Base-by-base conservation (phyloP, 2,329 filamentous ascomycete genomes). In the Ceratocystis cubensis region DNA sequence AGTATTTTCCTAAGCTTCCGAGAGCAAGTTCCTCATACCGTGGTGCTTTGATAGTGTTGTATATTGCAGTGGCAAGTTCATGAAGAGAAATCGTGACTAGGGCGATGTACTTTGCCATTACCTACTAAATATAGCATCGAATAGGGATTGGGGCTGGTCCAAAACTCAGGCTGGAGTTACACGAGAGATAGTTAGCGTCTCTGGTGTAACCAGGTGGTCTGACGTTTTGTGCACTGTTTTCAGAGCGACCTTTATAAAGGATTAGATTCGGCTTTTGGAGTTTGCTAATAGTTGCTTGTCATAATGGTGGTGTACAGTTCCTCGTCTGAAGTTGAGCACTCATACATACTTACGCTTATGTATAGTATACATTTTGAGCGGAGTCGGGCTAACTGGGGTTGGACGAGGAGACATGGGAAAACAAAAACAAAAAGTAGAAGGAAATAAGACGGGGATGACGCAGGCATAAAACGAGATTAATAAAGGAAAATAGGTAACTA, bases 241-340 rank as follows among this genome's bases (percentile, higher is more conserved):
- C 6, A 59, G 28, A 30, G n/a, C 28, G 17, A 37, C 33, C 33
- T 37, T 59, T 5, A 25, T 17, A 17, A 22, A 65, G 17, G 7
- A 44, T 28, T 28, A n/a, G 13, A 59, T 17, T 56, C 2, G n/a
- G 17, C 17, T 41, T 59, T 41, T 20, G 44, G 30, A 37, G 7
- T 33, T 3, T 53, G 8, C 10, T 17, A 25, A 56, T 59, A 59
- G 8, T 59, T 28, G 53, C 53, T 59, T 59, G 53, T 59, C 53
- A 59, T 59, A 59, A 59, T 59, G 15, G 53, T 59, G 53, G 17
- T 59, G 28, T 17, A n/a, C 25, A 59, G 25, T 17, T 59, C 33
- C 25, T 59, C 53, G 53, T 59, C 53, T 33, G 53, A 59, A 59
- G 53, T 59, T 33, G 53, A 59, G 53, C 2, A 7, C 5, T 33